A percentile compares a stretch with the other conserved stretches of the same genome.
phyloP scores from a whole-genome alignment of 2,329 filamentous ascomycete species.

The Neofusicoccum ribis region DNA sequence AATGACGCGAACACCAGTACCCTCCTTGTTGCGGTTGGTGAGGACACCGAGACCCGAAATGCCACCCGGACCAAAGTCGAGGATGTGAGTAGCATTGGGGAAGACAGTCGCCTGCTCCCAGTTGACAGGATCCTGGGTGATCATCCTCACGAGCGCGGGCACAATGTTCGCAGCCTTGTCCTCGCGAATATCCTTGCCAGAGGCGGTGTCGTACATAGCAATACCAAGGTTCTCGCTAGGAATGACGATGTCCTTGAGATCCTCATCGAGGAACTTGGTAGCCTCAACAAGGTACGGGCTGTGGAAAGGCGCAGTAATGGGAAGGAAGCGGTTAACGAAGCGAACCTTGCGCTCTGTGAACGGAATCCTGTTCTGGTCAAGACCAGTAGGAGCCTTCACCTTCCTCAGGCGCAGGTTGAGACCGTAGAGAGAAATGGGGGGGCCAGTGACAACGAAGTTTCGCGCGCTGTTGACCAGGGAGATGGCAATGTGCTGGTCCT shows the following conservation, averaged over 20 bases:
- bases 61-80: constrained; percentile 95
- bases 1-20: constrained; percentile 94
- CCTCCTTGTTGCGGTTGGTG: constrained; percentile 98
- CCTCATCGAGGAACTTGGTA: constrained; percentile 78
- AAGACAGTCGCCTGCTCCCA: constrained; percentile 97
- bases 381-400: constrained; percentile 94
- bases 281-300: constrained; percentile 88
- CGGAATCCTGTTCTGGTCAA: constrained; percentile 92
- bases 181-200: constrained; percentile 78
- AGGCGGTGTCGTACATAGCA: constrained; percentile 87
- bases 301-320: constrained; percentile 97
- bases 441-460: constrained; percentile 95
- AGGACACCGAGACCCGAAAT: constrained; percentile 94
- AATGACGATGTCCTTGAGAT: constrained; percentile 80
- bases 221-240: constrained; percentile 73
- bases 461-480: constrained; percentile 95
- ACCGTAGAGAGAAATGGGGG: constrained; percentile 93
- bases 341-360: constrained; percentile 95
- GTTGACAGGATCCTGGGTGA: constrained; percentile 89
- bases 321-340: constrained; percentile 94
- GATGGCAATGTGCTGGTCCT: constrained; percentile 90
- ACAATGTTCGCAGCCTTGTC: constrained; percentile 73
- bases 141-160: constrained; percentile 83
- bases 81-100: constrained; percentile 84
- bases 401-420: constrained; percentile 93